phyloP scores from a whole-genome alignment of 495 filamentous ascomycete species.

The Cenococcum geophilum region DNA sequence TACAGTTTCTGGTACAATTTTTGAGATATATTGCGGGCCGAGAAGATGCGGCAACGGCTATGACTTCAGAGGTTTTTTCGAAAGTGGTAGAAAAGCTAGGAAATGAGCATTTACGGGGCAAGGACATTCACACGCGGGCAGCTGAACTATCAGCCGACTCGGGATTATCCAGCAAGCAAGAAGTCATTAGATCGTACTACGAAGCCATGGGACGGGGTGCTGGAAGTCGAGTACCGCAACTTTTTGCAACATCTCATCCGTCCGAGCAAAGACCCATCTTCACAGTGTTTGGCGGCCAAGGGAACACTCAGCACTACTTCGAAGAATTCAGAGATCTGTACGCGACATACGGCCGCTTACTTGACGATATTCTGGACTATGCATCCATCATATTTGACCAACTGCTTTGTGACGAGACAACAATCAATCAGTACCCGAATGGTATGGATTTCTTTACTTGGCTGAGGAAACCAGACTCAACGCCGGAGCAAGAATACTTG shows the following conservation, averaged over 20 bases:
- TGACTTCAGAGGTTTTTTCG: constrained; percentile 13
- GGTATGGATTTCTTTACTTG: constrained; percentile 89
- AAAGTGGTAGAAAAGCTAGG: constrained; percentile 10
- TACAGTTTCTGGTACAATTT: constrained; percentile 13
- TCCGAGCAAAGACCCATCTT: constrained; percentile 12
- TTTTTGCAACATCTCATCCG: constrained; percentile 12
- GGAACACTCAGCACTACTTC: constrained; percentile 20
- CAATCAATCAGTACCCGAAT: constrained; percentile 91
- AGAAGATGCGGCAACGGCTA: not conserved
- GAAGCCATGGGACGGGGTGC: constrained; percentile 10
- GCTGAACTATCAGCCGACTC: constrained; percentile 5
- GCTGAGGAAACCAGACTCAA: constrained; percentile 77
- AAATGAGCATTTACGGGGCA: constrained; percentile 8
- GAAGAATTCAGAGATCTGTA: constrained; percentile 17
- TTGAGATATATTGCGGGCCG: constrained; percentile 13
- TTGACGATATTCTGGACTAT: constrained; percentile 14
- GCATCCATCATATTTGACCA: constrained; percentile 16
- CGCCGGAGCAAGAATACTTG: constrained; percentile 91
- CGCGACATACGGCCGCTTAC: constrained; percentile 15
- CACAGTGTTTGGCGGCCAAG: constrained; percentile 25
- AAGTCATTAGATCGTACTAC: constrained; percentile 17
- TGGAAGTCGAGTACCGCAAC: constrained; percentile 5
- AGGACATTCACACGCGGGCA: constrained; percentile 14
- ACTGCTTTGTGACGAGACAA: constrained; percentile 77
- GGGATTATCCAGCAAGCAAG: constrained; percentile 8